phyloP scores from a whole-genome alignment of 306 rosid genomes.

The Medicago ruthenica region DNA sequence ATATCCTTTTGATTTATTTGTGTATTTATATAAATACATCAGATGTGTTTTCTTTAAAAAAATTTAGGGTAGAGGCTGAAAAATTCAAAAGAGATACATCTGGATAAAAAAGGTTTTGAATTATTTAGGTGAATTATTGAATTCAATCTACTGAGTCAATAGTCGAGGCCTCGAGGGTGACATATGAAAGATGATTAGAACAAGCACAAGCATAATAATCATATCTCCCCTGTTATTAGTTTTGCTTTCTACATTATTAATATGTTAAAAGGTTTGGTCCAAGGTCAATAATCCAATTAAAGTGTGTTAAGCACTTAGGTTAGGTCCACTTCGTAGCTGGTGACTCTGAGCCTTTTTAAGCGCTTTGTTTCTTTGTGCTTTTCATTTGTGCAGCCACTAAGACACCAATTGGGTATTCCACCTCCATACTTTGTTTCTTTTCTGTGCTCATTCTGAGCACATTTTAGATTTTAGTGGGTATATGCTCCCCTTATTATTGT shows the following conservation, averaged over 20 bases:
- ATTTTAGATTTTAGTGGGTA: neutral
- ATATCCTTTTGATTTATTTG: neutral
- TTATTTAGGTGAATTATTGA: conserved; percentile 56
- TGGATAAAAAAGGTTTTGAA: conserved; percentile 50
- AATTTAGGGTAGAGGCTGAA: conserved; percentile 18
- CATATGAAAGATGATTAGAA: conserved; percentile 46
- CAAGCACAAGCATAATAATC: conserved; percentile 30
- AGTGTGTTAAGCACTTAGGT: conserved; percentile 46
- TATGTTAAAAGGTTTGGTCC: conserved; percentile 34
- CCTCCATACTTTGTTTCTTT: conserved; percentile 47
- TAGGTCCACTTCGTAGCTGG: conserved; percentile 46
- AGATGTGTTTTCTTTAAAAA: neutral
- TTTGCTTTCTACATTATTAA: conserved; percentile 8
- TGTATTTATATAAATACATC: neutral
- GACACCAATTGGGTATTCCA: conserved; percentile 41
- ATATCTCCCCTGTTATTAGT: neutral
- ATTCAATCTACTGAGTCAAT: conserved; percentile 35
- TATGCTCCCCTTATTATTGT: too few species aligned
- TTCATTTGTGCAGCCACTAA: conserved; percentile 45
- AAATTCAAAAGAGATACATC: conserved; percentile 18
- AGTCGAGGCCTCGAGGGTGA: conserved; percentile 46
- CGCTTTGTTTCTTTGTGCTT: conserved; percentile 54
- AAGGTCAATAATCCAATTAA: conserved; percentile 33
- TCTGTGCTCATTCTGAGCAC: neutral
- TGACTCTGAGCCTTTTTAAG: conserved; percentile 35